Evolutionary conservation across 257 asterid species (phyloP).

Genomic region (Solanum clarkiae): DNA sequence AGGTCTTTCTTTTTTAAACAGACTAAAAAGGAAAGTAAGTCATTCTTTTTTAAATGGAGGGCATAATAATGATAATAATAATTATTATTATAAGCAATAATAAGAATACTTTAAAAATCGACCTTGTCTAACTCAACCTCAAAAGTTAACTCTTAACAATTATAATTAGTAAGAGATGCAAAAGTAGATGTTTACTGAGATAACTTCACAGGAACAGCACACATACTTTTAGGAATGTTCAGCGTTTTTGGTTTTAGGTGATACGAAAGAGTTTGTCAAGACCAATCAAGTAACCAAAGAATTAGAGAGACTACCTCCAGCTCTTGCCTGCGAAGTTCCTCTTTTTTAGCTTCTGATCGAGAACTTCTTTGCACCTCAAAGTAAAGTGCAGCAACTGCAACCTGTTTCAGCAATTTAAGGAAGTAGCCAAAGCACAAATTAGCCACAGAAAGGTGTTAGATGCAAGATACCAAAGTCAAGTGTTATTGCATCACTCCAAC

Average conservation of each 20-base stretch:
- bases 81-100: not conserved
- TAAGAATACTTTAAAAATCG: not conserved
- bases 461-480: not conserved
- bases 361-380: constrained; percentile 91
- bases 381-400: constrained; percentile 68
- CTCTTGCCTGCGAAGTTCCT: constrained; percentile 66
- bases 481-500: not conserved
- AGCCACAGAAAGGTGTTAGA: not conserved
- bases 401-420: constrained; percentile 28
- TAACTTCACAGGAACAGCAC: not conserved
- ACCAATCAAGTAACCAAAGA: not conserved
- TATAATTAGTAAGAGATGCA: not conserved
- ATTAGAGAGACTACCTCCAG: constrained; percentile 38
- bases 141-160: not conserved
- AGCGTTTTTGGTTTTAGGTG: not conserved
- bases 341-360: constrained; percentile 90
- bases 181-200: not conserved
- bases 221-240: not conserved
- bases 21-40: no score
- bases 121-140: not conserved
- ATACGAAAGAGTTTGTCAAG: not conserved
- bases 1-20: no score
- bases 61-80: not conserved
- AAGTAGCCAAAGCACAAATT: not conserved
- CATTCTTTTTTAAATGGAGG: no score